Base-by-base conservation (phyloP, 148 eudicot genomes). In the Rhododendron williamsianum region DNA sequence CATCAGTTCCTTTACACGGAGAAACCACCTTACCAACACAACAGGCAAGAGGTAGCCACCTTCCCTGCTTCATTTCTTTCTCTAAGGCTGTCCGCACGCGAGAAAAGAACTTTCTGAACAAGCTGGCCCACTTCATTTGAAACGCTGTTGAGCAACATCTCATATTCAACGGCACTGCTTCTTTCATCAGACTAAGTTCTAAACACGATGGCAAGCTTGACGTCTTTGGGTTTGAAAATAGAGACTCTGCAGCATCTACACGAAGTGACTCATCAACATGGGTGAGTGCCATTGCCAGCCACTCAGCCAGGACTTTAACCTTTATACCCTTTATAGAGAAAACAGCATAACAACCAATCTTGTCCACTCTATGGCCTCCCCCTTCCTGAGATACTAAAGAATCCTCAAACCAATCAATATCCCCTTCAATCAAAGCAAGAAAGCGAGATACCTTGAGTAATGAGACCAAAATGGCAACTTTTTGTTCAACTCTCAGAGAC, bases 71-170 rank as follows among this genome's bases (percentile, higher is more conserved):
- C 52, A 93, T 71, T 86, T 97, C 98, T 89, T 95, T 92, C 87
- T 97, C 99, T 85, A 97, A 87, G 76, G 98, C 91, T n/a, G 96
- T 95, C 84, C 94, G 92, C 82, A 95, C 98, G 45, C 99, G 93
- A 58, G 94, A 91, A 90, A 97, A 94, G 89, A 97, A 94, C 89
- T 97, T 97, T 88, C 93, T 92, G 87, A 97, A 97, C 84, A 97
- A 89, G 92, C 98, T 95, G 80, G 89, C 91, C 96, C 98, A 97
- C 87, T 97, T 97, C 99, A 97, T 97, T 86, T 93, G 98, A 85
- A 97, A 97, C 86, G 96, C 98, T 80, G 98, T 97, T 77, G 99
- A 95, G 90, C 92, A 90, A 89, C 98, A 95, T 88, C 99, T 93
- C 98, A 97, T 95, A 81, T 97, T 97, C 90, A 97, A 86, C 6